A percentile compares a stretch with the other conserved stretches of the same genome.
Conservation (phyloP, 768 basidiomycete genomes). For the Mycena olivaceomarginata region DNA sequence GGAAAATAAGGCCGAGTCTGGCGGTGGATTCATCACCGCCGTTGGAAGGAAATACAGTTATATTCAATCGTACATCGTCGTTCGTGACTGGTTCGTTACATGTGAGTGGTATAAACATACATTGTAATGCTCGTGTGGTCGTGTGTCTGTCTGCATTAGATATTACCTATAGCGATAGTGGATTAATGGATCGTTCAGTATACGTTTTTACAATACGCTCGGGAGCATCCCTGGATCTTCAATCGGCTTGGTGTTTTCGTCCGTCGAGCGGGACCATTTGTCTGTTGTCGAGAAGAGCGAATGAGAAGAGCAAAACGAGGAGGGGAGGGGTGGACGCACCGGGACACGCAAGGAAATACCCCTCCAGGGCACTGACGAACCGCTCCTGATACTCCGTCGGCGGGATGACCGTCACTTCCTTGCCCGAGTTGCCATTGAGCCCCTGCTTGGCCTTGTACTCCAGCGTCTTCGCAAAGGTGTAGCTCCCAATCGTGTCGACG, state of each 20-base stretch:
- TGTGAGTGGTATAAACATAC: not conserved
- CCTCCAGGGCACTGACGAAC: slow-evolving; percentile 82
- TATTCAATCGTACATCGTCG: not conserved
- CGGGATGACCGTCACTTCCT: slow-evolving; percentile 88
- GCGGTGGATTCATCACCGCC: no score
- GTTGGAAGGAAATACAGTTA: not conserved
- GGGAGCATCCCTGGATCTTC: slow-evolving; percentile 63
- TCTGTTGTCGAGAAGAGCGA: slow-evolving; percentile 25
- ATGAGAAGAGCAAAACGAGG: not conserved
- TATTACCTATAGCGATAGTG: slow-evolving; percentile 25
- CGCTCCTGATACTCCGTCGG: slow-evolving; percentile 88
- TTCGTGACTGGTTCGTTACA: slow-evolving; percentile 5
- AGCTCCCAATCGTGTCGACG: slow-evolving; percentile 92
- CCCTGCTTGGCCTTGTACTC: slow-evolving; percentile 92
- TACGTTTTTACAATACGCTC: slow-evolving; percentile 60
- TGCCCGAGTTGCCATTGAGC: slow-evolving; percentile 66
- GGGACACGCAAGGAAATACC: slow-evolving; percentile 87
- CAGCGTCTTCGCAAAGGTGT: slow-evolving; percentile 90
- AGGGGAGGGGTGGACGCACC: slow-evolving; percentile 61
- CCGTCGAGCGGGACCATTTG: slow-evolving; percentile 67
- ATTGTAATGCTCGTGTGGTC: not conserved
- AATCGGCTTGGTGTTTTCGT: slow-evolving; percentile 59
- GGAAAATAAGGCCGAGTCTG: no score
- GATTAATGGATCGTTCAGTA: not conserved
- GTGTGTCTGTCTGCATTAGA: slow-evolving; percentile 27